Base-by-base conservation (phyloP, 371 early-diverging fungal genomes). In the Syncephalastrum sp. region DNA sequence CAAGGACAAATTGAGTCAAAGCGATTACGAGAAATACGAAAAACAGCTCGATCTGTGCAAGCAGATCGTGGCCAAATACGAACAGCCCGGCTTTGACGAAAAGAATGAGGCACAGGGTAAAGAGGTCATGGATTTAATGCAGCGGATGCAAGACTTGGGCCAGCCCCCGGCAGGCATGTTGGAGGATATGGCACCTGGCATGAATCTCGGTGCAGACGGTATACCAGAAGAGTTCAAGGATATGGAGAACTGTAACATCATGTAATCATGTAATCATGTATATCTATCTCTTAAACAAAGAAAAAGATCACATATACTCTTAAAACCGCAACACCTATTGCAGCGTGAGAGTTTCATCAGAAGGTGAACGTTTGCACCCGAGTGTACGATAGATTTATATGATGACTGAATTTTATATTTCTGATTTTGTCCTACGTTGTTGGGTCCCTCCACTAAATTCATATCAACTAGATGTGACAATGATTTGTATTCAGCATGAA, bases 131-230 rank as follows among this genome's bases (percentile, higher is more conserved):
- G 90, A 91, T 45, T 79, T 97, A 54, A 93, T 96, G 95, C 90
- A 92, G 45, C 59, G 90, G 86, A 93, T 97, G 92, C 97, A 97
- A 82, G 94, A 93, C 48, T 84, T 84, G 43, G 97, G 97, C 15
- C 93, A 94, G 61, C 97, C 97, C 17, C 97, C 97, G 7, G 86
- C 88, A 23, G 92, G 87, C 50, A 75, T 97, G 21, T 70, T 97
- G 63, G 88, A 90, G 64, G 89, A 92, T 53, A 73, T 97, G 64
- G 93, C 93, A 14, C 96, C 96, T 21, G 97, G 91, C 25, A 77
- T 92, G 79, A 92, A 92, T 50, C 59, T 91, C 25, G 90, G 86
- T 56, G 73, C 82, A 24, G 88, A 84, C 50, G 90, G 90, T 47
- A 67, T 90, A 59, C 90, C 92, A 45, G 85, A 88, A 60, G 38